Evolutionary conservation across 1,139 yeast genomes (phyloP), one percentile per base, ranked within the genome.

Genomic region (Barnettozyma hawaiiensis): DNA sequence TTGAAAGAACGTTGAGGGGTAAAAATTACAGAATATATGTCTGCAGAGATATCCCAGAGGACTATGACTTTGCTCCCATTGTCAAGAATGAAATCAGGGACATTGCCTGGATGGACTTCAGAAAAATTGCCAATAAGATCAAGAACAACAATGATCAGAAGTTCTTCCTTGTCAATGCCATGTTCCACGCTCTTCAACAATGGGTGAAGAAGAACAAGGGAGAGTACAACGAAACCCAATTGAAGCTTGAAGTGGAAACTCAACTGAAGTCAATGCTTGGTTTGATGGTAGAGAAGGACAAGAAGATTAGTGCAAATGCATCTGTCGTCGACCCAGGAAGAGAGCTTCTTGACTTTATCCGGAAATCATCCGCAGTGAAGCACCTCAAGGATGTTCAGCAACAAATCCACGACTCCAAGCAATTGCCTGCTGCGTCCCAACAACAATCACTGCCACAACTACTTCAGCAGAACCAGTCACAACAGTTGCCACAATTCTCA

Each of bases 1-100:
- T 89, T 41, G 97, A 92, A 59, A 75, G 95, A 60, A 85, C 87
- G 7, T 76, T 87, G 31, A 70, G 71, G 41, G 96, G 94, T 11
- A 92, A 92, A 62, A 87, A 86, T 62, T 85, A 85, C 62, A 83
- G 89, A 57, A 85, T 94, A 26, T 94, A 77, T 59, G 67, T 92
- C 47, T 80, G 86, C 20, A 76, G 75, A 38, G 85, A 84, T 44
- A 85, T 94, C 1, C 92, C 97, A 1, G 92, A 85, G 52, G 79
- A 78, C 51, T 77, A 77, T 35, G 63, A 65, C 27, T 94, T 92
- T 57, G 76, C 71, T 49, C 97, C 98, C 1, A 70, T 75, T 47
- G 96, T 87, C 2, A 75, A 96, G 56, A 85, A 85, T 60, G 99
- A 94, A 64, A 92, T 94, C 51, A 76, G 79, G 27, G 74, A 73